Conservation (phyloP, 2,329 filamentous ascomycete genomes). For the Ascochyta viciae-villosae region DNA sequence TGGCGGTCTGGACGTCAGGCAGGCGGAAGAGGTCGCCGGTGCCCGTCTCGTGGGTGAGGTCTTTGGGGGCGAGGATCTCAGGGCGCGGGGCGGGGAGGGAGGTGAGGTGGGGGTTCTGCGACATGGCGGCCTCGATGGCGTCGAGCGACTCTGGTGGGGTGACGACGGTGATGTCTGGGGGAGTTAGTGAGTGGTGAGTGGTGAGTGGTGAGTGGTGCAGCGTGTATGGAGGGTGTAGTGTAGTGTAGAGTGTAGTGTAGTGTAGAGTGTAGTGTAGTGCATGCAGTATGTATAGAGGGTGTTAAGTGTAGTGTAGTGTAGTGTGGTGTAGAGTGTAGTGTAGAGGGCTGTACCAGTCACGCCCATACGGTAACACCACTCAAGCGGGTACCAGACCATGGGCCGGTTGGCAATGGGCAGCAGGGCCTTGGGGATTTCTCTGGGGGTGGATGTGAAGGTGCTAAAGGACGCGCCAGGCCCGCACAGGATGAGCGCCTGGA, state of each 20-base stretch:
- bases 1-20: conserved; percentile 77
- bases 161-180: conserved; percentile 64
- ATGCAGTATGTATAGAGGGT: no score
- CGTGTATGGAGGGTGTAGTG: no score
- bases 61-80: conserved; percentile 76
- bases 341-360: conserved; percentile 67
- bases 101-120: conserved; percentile 80
- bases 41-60: conserved; percentile 81
- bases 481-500: conserved; percentile 84
- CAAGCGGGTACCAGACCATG: conserved; percentile 89
- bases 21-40: conserved; percentile 88
- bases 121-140: conserved; percentile 73
- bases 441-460: conserved; percentile 81
- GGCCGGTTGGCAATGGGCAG: conserved; percentile 83
- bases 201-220: no score
- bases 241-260: no score
- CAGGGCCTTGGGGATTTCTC: conserved; percentile 82
- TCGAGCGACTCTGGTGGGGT: conserved; percentile 63
- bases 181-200: not conserved
- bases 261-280: no score
- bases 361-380: conserved; percentile 83
- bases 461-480: conserved; percentile 82
- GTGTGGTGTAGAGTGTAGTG: no score
- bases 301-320: no score
- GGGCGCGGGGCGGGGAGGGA: conserved; percentile 75